These are phyloP conservation scores for Colletotrichum orchidophilum DNA, from an alignment of 2,329 filamentous ascomycete species.

Conservation along the genomic window DNA sequence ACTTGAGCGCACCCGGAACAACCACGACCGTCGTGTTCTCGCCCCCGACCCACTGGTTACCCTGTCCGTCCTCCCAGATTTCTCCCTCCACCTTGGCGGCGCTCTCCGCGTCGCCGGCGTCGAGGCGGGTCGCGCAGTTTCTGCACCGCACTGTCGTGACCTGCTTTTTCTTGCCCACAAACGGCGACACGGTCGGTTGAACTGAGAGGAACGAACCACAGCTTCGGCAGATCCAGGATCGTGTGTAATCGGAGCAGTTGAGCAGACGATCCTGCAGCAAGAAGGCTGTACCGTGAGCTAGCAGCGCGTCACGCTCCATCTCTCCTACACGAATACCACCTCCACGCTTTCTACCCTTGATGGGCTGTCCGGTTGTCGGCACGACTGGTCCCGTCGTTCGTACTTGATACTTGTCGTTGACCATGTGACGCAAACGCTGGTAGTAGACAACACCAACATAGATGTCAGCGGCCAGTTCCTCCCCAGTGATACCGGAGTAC, in stretches of 20 bases:
- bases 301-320: slow-evolving; percentile 96
- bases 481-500: slow-evolving; percentile 96
- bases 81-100: slow-evolving; percentile 70
- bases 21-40: slow-evolving; percentile 92
- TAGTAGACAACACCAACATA: slow-evolving; percentile 98
- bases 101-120: slow-evolving; percentile 66
- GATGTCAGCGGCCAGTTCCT: slow-evolving; percentile 93
- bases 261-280: slow-evolving; percentile 93
- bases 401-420: slow-evolving; percentile 99
- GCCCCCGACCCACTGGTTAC: slow-evolving; percentile 85
- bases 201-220: slow-evolving; percentile 94
- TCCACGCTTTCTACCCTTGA: slow-evolving; percentile 95
- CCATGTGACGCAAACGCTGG: slow-evolving; percentile 98
- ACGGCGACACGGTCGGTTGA: slow-evolving; percentile 78
- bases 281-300: slow-evolving; percentile 96
- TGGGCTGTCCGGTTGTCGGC: slow-evolving; percentile 89
- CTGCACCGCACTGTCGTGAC: slow-evolving; percentile 80
- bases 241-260: slow-evolving; percentile 95
- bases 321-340: slow-evolving; percentile 99
- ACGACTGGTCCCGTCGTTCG: slow-evolving; percentile 95
- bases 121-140: slow-evolving; percentile 73
- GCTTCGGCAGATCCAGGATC: slow-evolving; percentile 86
- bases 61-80: slow-evolving; percentile 93
- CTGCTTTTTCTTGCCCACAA: slow-evolving; percentile 70
- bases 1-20: slow-evolving; percentile 91